Percentiles rank a stretch among this genome's conserved stretches.
phyloP scores from a whole-genome alignment of 176 grass and related monocot genomes.

The Ampelocalamus luodianensis region DNA sequence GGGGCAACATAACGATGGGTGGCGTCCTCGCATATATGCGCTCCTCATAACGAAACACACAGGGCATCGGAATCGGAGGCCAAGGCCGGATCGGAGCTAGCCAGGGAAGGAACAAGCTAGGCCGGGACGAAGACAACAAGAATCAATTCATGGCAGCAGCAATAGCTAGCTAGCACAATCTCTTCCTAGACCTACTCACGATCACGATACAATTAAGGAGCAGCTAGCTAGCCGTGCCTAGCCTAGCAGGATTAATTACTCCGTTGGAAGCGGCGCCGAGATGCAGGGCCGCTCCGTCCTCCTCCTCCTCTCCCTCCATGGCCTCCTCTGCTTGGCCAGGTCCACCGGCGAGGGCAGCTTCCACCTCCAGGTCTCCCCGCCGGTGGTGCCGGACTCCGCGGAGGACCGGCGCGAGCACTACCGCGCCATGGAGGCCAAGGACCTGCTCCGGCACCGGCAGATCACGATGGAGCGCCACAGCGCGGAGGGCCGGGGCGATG shows the following conservation, averaged over 20 bases:
- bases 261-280: background rate
- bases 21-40: too few species aligned
- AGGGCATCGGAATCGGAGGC: too few species aligned
- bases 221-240: background rate
- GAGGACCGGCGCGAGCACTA: constrained; percentile 49
- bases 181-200: background rate
- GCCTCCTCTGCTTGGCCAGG: constrained; percentile 17
- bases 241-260: background rate
- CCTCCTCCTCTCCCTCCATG: constrained; percentile 47
- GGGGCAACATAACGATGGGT: too few species aligned
- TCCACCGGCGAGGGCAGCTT: constrained; percentile 1
- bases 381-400: constrained; percentile 33
- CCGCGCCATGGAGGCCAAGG: constrained; percentile 45
- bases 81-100: too few species aligned
- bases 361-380: constrained; percentile 26
- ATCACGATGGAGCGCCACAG: background rate
- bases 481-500: background rate
- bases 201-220: background rate
- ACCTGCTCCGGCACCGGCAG: constrained; percentile 39
- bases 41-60: too few species aligned
- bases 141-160: background rate
- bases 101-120: too few species aligned
- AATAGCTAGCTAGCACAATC: background rate
- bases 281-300: constrained; percentile 33
- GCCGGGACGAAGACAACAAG: background rate